Base-by-base conservation (phyloP, 1,284 basidiomycete genomes). In the Mycosarcoma mackinlayi region DNA sequence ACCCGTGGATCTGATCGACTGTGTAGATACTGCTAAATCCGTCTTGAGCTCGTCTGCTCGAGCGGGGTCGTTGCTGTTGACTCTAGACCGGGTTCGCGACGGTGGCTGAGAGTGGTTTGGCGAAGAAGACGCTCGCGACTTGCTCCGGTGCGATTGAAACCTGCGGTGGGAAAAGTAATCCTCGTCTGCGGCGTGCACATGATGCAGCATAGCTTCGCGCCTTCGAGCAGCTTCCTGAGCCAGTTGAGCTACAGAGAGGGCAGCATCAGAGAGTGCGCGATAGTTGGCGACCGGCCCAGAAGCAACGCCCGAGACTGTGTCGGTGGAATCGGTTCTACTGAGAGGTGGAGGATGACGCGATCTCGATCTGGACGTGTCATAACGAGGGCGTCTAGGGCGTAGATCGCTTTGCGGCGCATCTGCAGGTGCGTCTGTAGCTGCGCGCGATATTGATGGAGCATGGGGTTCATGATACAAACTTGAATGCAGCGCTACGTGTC, bases 231-330 rank as follows among this genome's bases (percentile, higher is more conserved):
- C 74, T 25, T 76, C 67, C 21, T 73, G 68, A 14, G 67, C 74
- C 35, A 76, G 33, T 34, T 74, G 66, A 2, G 74, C 74, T 4
- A 76, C 71, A n/a, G 58, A 61, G n/a, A 62, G 24, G 0, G 74
- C 74, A 7, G 74, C 70, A n/a, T 73, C 57, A 2, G 60, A 58
- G 3, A 76, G 51, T 9, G 74, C 68, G 5, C 74, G 50, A 24
- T 73, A 74, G 25, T 66, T 73, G 40, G 60, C 53, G 8, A 60
- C 56, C 0, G 56, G 40, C 4, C 41, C 44, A 14, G 28, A 28
- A 14, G 42, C 34, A 21, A 31, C n/a, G 0, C 28, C 47, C 0
- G 52, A 18, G 6, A 51, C 33, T 6, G 58, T 45, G n/a, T 65
- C 68, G 13, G 28, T 46, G 0, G 56, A 57, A 11, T 39, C 53